These are phyloP conservation scores for Zoysia japonica DNA, from an alignment of 176 grass and related monocot species.

Conservation along the genomic window DNA sequence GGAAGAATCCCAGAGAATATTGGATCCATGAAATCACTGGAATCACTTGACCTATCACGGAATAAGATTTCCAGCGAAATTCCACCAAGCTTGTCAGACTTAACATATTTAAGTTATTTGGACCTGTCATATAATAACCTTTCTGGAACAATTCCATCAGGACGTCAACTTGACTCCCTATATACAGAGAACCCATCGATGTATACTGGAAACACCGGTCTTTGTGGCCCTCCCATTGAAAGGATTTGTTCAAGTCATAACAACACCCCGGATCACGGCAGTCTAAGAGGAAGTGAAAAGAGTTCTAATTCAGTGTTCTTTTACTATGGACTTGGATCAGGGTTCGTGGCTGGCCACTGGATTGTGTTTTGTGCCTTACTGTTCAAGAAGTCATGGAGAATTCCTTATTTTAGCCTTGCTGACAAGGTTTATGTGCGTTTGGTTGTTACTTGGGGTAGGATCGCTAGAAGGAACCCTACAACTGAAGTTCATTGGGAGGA, in stretches of 20 bases:
- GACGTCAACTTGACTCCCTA: constrained; percentile 41
- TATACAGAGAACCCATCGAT: constrained; percentile 18
- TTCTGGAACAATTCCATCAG: constrained; percentile 32
- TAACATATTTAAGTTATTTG: constrained; percentile 36
- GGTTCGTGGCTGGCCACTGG: constrained; percentile 35
- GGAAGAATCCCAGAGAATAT: background rate
- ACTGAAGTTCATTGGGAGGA: background rate
- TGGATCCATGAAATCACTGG: constrained; percentile 30
- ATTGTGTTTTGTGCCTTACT: constrained; percentile 24
- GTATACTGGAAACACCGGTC: constrained; percentile 33
- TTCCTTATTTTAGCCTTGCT: constrained; percentile 17
- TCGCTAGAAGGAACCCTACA: background rate
- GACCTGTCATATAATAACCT: constrained; percentile 53
- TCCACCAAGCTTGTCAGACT: background rate
- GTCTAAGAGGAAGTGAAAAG: background rate
- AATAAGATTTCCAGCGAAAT: constrained; percentile 41
- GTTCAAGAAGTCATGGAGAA: constrained; percentile 35
- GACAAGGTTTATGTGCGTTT: constrained; percentile 18
- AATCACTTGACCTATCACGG: constrained; percentile 47
- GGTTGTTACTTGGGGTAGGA: background rate
- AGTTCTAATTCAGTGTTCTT: background rate
- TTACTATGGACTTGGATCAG: constrained; percentile 1
- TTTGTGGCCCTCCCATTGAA: constrained; percentile 30
- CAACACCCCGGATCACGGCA: background rate
- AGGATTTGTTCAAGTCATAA: constrained; percentile 5